Evolutionary conservation across 352 stramenopile genomes (phyloP), one percentile per base, ranked within the genome.

Genomic region (Aphanomyces astaci): DNA sequence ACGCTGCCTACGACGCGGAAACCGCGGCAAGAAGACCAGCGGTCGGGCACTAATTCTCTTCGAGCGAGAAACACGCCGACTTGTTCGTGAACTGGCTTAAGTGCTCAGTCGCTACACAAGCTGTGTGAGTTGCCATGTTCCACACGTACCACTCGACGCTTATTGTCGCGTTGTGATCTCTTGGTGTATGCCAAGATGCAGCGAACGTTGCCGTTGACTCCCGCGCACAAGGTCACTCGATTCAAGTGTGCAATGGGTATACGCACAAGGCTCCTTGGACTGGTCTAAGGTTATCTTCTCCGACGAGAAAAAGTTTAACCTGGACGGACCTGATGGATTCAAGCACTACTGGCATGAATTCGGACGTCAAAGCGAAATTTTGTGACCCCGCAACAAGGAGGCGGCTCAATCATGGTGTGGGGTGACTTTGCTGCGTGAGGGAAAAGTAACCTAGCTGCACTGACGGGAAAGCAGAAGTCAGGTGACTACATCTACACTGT

Each of bases 401-500:
- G 67, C 1, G 73, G 66, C 0, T 75, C 70, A 0, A 30, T 78
- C 0, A 75, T 76, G 71, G 59, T 78, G 0, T 76, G 66, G 67
- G 64, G 4, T 10, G 73, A n/a, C n/a, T 72, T 75, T 22, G 72
- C 56, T 11, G 22, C 48, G 3, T 13, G 22, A 0, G 72, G 63
- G 2, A 71, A 72, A 48, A 56, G 27, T 2, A 1, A 51, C 7
- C 43, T 79, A 30, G 71, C 39, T 9, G 33, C 74, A 4, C 43
- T 76, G 2, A 2, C 22, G 0, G 71, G 71, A 1, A 67, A 57
- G 31, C 67, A 76, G 57, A 66, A 75, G 25, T 72, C 60, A 5
- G 55, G 64, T 7, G 31, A 73, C 45, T 77, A 79, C 15, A 40
- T 74, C 0, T 72, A 69, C 22, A 77, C 70, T 0, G 2, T 77